These are phyloP conservation scores for Magnaporthiopsis rhizophila DNA, from an alignment of 2,329 filamentous ascomycete genomes.

Conservation along the genomic window DNA sequence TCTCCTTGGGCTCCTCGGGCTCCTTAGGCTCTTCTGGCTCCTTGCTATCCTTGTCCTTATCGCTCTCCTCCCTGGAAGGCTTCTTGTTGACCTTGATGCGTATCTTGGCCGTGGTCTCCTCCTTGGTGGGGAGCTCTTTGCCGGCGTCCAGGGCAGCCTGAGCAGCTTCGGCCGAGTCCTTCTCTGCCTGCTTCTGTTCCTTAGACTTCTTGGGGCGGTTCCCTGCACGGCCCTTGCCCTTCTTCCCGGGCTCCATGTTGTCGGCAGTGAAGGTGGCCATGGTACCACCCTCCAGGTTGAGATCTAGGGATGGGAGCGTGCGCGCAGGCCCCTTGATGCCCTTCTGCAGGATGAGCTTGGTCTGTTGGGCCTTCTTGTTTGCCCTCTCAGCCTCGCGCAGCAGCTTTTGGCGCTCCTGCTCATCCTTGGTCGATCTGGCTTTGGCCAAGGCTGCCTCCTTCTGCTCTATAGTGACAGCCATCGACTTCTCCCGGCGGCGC, in stretches of 20 bases:
- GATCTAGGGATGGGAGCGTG: constrained; percentile 61
- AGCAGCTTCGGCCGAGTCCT: constrained; percentile 75
- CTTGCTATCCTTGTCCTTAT: constrained; percentile 32
- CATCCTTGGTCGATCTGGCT: constrained; percentile 71
- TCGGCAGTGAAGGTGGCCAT: constrained; percentile 76
- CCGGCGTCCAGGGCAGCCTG: constrained; percentile 77
- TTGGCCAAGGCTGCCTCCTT: constrained; percentile 76
- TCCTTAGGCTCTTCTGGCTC: constrained; percentile 38
- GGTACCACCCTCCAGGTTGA: constrained; percentile 75
- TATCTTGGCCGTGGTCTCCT: constrained; percentile 48
- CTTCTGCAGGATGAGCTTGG: constrained; percentile 77
- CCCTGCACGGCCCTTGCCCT: constrained; percentile 47
- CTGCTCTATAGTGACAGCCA: constrained; percentile 85
- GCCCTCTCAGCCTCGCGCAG: constrained; percentile 81
- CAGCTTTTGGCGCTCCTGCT: constrained; percentile 72
- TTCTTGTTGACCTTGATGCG: constrained; percentile 53
- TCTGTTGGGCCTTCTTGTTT: constrained; percentile 87
- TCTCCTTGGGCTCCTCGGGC: constrained; percentile 30
- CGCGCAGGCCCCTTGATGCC: constrained; percentile 71
- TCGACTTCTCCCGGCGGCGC: constrained; percentile 87
- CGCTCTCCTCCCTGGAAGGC: constrained; percentile 27
- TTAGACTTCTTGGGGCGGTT: constrained; percentile 85
- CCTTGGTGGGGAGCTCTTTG: constrained; percentile 56
- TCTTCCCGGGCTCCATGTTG: constrained; percentile 46
- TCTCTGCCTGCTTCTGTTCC: constrained; percentile 74